phyloP scores from a whole-genome alignment of 768 basidiomycete species.

The Collybia mongolica region DNA sequence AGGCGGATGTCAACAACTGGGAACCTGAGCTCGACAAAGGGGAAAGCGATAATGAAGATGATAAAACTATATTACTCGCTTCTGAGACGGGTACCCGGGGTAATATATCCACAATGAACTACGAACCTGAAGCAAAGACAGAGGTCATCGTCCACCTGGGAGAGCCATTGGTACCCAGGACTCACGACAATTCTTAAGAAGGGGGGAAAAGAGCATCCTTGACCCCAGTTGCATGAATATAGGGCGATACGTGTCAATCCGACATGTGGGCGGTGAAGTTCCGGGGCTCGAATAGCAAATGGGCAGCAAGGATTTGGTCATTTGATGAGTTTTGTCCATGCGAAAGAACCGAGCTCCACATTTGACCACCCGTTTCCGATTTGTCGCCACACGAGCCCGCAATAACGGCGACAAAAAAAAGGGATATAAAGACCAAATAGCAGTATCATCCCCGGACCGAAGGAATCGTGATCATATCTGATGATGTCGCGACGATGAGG shows the following conservation, averaged over 20 bases:
- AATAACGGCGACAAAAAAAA: background rate
- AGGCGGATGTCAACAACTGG: no score
- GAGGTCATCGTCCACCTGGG: slow-evolving; percentile 9
- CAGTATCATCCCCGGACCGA: background rate
- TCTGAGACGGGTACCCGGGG: no score
- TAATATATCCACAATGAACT: background rate
- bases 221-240: slow-evolving; percentile 13
- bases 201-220: background rate
- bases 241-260: slow-evolving; percentile 29
- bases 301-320: slow-evolving; percentile 24
- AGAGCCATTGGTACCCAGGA: background rate
- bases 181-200: background rate
- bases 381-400: slow-evolving; percentile 4
- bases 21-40: no score
- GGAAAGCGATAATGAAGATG: no score
- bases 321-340: slow-evolving; percentile 28
- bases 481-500: slow-evolving; percentile 9
- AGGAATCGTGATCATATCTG: slow-evolving; percentile 4
- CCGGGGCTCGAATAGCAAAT: slow-evolving; percentile 18
- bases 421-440: no score
- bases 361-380: slow-evolving; percentile 7
- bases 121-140: slow-evolving; percentile 9
- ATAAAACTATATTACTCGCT: no score
- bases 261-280: slow-evolving; percentile 32
- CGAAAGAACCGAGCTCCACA: slow-evolving; percentile 13